Evolutionary conservation across 495 filamentous ascomycete species (phyloP), one percentile per base, ranked within the genome.

Genomic region (Penicillium bovifimosum): DNA sequence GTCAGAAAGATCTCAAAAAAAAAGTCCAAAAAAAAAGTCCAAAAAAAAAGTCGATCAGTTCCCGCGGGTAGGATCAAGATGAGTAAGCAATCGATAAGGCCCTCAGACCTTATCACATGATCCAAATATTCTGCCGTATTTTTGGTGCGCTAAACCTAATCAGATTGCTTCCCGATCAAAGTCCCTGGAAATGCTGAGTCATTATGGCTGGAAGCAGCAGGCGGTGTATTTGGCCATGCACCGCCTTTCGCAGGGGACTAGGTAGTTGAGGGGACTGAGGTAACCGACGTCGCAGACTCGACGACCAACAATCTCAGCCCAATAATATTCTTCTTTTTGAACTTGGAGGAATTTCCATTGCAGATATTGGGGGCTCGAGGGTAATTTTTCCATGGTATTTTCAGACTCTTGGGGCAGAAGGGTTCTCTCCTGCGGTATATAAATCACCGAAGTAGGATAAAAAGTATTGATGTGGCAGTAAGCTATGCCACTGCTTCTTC

Each of bases 1-100:
- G 20, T 24, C 4, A 24, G 20, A 24, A 24, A 24, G 20, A 4
- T 24, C 20, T 24, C 20, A 42, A 32, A 31, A 9, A 28, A 28
- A 17, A 29, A 28, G n/a, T n/a, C n/a, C n/a, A n/a, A 55, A 47
- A 32, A 1, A 1, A 32, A 53, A 51, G 16, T 26, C 18, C n/a
- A 14, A 48, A 40, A 50, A 53, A 44, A 41, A 46, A 31, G 38
- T 52, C 29, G 17, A 46, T 24, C 20, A 24, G 20, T 24, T 24
- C 20, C 9, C 9, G 4, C 10, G n/a, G 34, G 10, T 10, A 38
- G 44, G 34, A 24, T 38, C 29, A 28, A 38, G 54, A 28, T 57
- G 54, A 57, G 38, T 57, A 32, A 57, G 54, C 54, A 43, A 29
- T n/a, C 32, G 54, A 57, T 57, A 57, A 57, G 54, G 28, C 31